Evolutionary conservation across 768 basidiomycete genomes (phyloP).

Genomic region (Austroboletus eburneus): DNA sequence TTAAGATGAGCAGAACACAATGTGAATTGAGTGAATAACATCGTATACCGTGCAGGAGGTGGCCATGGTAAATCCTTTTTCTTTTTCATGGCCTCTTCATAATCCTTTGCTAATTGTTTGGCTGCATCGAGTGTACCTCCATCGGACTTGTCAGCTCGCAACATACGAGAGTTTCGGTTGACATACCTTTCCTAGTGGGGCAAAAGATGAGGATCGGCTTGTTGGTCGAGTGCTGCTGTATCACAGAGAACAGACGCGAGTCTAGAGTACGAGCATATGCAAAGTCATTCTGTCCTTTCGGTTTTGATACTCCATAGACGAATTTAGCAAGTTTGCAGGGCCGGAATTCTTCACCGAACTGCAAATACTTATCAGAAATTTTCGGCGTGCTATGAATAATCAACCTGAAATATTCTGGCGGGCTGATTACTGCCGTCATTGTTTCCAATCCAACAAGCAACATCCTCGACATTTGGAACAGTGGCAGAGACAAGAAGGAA

Average conservation of each 20-base stretch:
- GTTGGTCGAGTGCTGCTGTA: slow-evolving; percentile 67
- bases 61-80: slow-evolving; percentile 65
- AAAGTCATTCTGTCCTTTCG: slow-evolving; percentile 72
- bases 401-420: slow-evolving; percentile 71
- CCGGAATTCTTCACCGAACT: slow-evolving; percentile 93
- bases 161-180: background rate
- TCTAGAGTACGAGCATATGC: slow-evolving; percentile 69
- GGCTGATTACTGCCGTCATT: slow-evolving; percentile 29
- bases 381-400: background rate
- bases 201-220: slow-evolving; percentile 90
- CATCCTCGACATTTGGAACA: slow-evolving; percentile 87
- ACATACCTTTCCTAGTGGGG: slow-evolving; percentile 79
- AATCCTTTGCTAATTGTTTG: slow-evolving; percentile 71
- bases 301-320: slow-evolving; percentile 67
- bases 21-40: background rate
- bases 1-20: background rate
- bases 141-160: background rate
- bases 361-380: slow-evolving; percentile 1
- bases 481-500: slow-evolving; percentile 93
- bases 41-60: slow-evolving; percentile 49
- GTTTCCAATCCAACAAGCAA: slow-evolving; percentile 82
- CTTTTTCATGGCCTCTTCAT: slow-evolving; percentile 48
- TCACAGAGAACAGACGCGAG: slow-evolving; percentile 62
- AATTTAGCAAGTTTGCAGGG: slow-evolving; percentile 75
- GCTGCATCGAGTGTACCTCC: slow-evolving; percentile 65